phyloP scores from a whole-genome alignment of 1,284 basidiomycete genomes.

The Wallemia hederae region DNA sequence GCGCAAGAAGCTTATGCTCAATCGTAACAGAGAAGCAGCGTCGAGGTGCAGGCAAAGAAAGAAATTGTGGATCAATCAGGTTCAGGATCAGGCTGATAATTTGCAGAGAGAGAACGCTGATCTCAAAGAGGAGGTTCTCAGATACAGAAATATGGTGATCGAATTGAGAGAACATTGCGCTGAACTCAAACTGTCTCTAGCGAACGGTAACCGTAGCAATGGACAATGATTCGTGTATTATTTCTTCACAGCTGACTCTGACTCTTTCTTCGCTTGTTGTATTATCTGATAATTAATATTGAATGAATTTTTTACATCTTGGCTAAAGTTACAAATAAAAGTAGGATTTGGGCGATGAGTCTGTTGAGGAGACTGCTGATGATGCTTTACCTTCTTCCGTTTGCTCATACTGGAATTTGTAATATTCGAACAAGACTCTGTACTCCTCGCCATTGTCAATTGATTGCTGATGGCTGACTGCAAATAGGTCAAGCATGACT shows the following conservation, averaged over 20 bases:
- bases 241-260: background rate
- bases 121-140: background rate
- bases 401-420: too few relatives aligned
- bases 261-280: background rate
- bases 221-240: background rate
- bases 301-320: too few relatives aligned
- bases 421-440: too few relatives aligned
- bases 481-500: too few relatives aligned
- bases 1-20: background rate
- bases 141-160: background rate
- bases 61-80: background rate
- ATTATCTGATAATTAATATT: too few relatives aligned
- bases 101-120: background rate
- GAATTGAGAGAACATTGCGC: background rate
- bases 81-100: background rate
- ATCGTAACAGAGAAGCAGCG: background rate
- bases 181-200: background rate
- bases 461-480: too few relatives aligned
- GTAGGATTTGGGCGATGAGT: too few relatives aligned
- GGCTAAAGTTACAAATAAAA: too few relatives aligned
- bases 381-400: too few relatives aligned
- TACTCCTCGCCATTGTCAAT: too few relatives aligned
- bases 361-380: too few relatives aligned
- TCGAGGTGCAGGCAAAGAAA: background rate
- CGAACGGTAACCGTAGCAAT: background rate